Conservation (phyloP, 2,329 filamentous ascomycete species). For the Nakataea oryzae region DNA sequence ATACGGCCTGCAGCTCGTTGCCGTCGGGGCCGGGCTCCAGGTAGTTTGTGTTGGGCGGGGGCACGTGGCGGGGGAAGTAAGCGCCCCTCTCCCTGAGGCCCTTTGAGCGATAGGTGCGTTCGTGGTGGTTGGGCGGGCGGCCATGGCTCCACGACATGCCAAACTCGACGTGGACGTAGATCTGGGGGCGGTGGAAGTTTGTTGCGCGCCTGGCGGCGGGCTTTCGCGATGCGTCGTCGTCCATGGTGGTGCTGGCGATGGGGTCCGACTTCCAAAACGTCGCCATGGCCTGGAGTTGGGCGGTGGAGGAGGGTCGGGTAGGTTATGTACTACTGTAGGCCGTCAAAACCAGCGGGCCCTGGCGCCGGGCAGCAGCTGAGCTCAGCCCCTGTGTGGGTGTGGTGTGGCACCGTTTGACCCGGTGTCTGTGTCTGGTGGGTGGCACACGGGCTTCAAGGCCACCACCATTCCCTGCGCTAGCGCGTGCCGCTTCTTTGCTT, state of each 20-base stretch:
- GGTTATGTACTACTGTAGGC: constrained; percentile 1
- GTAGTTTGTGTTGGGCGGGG: constrained; percentile 34
- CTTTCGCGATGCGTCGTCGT: constrained; percentile 12
- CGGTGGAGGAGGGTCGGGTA: background rate
- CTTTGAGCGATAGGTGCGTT: constrained; percentile 35
- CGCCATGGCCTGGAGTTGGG: constrained; percentile 4
- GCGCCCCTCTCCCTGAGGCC: constrained; percentile 29
- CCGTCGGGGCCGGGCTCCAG: constrained; percentile 15
- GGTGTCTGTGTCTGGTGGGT: background rate
- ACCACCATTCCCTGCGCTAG: background rate
- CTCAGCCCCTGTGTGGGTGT: background rate
- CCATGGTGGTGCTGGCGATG: constrained; percentile 10
- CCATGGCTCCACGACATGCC: constrained; percentile 38
- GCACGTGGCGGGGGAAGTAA: constrained; percentile 33
- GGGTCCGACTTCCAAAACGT: constrained; percentile 14
- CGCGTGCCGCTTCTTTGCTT: background rate
- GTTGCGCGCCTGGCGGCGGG: constrained; percentile 15
- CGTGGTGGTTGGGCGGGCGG: constrained; percentile 30
- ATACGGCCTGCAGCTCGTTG: constrained; percentile 2
- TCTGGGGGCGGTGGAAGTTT: constrained; percentile 24
- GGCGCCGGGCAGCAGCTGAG: background rate
- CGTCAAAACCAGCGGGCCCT: too few species aligned
- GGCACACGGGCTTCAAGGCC: background rate
- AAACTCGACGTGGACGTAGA: constrained; percentile 42
- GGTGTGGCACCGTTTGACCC: background rate